phyloP scores from a whole-genome alignment of 192 early-diverging fungal species.

The Linnemannia hyalina region DNA sequence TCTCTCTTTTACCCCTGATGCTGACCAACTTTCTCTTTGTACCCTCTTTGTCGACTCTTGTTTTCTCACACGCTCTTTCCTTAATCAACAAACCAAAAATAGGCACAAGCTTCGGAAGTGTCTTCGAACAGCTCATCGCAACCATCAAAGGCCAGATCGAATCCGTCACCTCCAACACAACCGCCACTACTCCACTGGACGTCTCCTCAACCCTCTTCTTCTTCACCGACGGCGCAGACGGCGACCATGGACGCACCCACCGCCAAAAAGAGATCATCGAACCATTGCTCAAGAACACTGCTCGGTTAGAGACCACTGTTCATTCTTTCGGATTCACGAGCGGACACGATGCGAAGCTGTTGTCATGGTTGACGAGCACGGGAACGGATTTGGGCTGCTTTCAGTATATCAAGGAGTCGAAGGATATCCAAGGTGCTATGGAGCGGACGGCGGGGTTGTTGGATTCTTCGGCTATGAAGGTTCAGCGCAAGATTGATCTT shows the following conservation, averaged over 20 bases:
- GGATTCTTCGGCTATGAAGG: slow-evolving; percentile 27
- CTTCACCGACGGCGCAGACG: slow-evolving; percentile 56
- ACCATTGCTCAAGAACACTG: slow-evolving; percentile 11
- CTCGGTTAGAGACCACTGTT: slow-evolving; percentile 32
- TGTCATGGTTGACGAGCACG: slow-evolving; percentile 58
- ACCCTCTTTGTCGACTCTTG: neutral
- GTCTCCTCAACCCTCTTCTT: slow-evolving; percentile 52
- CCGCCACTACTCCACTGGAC: neutral
- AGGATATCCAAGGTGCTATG: slow-evolving; percentile 49
- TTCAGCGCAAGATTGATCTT: slow-evolving; percentile 37
- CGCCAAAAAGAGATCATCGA: slow-evolving; percentile 11
- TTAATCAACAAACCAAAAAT: neutral
- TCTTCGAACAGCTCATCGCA: slow-evolving; percentile 32
- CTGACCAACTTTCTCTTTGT: neutral
- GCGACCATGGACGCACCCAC: neutral
- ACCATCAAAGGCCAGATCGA: slow-evolving; percentile 4
- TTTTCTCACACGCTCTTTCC: slow-evolving; percentile 8
- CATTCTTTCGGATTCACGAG: slow-evolving; percentile 58
- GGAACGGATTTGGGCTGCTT: slow-evolving; percentile 58
- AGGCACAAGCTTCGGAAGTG: slow-evolving; percentile 54
- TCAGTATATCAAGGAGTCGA: slow-evolving; percentile 52
- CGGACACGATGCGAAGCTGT: slow-evolving; percentile 50
- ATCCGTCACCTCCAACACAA: neutral
- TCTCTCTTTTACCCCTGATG: neutral
- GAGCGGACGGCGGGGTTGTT: slow-evolving; percentile 42